A percentile compares a stretch with the other conserved stretches of the same genome.
phyloP scores from a whole-genome alignment of 805 yeast species.

The Metschnikowia orientalis region DNA sequence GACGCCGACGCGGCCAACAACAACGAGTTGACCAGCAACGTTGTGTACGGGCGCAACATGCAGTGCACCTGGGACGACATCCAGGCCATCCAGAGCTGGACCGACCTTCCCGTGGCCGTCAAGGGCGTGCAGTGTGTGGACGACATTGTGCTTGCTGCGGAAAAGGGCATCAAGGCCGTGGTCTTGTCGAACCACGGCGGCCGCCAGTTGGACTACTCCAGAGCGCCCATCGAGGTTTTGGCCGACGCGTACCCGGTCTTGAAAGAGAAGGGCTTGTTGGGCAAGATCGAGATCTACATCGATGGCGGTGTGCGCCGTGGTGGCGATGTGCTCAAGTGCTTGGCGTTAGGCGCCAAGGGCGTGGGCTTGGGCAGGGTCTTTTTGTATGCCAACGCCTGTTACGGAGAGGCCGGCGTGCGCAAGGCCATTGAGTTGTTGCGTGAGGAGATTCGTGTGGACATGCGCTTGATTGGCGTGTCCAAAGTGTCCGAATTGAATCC shows the following conservation, averaged over 20 bases:
- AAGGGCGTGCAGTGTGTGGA: conserved; percentile 68
- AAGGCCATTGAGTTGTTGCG: conserved; percentile 58
- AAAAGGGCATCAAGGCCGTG: conserved; percentile 56
- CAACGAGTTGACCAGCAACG: conserved; percentile 8
- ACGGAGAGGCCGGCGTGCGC: conserved; percentile 62
- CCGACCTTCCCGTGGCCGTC: conserved; percentile 46
- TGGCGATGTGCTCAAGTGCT: conserved; percentile 60
- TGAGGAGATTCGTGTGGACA: conserved; percentile 69
- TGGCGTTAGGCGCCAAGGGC: conserved; percentile 67
- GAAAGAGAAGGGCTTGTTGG: conserved; percentile 41
- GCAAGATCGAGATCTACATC: conserved; percentile 49
- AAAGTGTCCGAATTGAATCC: conserved; percentile 30
- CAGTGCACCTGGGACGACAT: conserved; percentile 34
- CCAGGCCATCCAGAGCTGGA: conserved; percentile 30
- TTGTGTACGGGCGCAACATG: conserved; percentile 23
- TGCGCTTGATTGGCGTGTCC: conserved; percentile 75
- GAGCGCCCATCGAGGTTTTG: conserved; percentile 71
- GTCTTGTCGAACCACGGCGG: conserved; percentile 90
- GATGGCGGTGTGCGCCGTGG: conserved; percentile 74
- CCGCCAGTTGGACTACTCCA: conserved; percentile 76
- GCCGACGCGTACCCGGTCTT: conserved; percentile 62
- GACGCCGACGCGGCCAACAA: conserved; percentile 5
- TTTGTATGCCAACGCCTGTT: conserved; percentile 57
- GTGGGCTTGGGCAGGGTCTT: conserved; percentile 70
- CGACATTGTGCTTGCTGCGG: conserved; percentile 57